Percentiles rank a stretch among this genome's conserved stretches.
These are phyloP conservation scores for Citrullus mucosospermus DNA, from an alignment of 306 rosid species.

Conservation along the genomic window DNA sequence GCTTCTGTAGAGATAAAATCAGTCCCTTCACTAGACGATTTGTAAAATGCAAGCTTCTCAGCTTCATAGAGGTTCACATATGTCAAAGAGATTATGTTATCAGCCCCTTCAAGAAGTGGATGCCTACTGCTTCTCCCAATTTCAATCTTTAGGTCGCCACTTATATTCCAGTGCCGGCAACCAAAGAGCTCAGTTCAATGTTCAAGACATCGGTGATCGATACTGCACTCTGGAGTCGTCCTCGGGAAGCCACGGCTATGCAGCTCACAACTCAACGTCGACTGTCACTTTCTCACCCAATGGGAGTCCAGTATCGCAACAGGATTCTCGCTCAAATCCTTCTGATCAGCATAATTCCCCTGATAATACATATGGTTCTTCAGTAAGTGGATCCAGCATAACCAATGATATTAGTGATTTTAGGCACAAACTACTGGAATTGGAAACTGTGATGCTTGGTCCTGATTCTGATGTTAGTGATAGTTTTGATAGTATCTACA, in stretches of 20 bases:
- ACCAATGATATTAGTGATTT: slow-evolving; percentile 55
- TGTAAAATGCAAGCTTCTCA: slow-evolving; percentile 67
- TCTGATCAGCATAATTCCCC: slow-evolving; percentile 42
- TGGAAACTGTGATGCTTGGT: slow-evolving; percentile 88
- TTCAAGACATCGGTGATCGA: slow-evolving; percentile 23
- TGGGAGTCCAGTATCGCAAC: slow-evolving; percentile 62
- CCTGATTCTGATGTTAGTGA: slow-evolving; percentile 52
- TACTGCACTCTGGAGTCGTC: slow-evolving; percentile 92
- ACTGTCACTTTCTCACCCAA: slow-evolving; percentile 56
- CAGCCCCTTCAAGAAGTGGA: slow-evolving; percentile 57
- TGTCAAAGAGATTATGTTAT: slow-evolving; percentile 40
- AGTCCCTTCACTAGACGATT: slow-evolving; percentile 2
- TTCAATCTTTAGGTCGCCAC: slow-evolving; percentile 34
- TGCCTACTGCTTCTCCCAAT: slow-evolving; percentile 47
- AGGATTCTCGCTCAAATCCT: slow-evolving; percentile 46
- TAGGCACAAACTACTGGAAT: slow-evolving; percentile 64
- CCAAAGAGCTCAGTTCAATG: slow-evolving; percentile 24
- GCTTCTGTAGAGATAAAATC: neutral
- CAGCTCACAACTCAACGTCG: slow-evolving; percentile 41
- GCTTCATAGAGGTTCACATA: slow-evolving; percentile 43
- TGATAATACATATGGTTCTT: slow-evolving; percentile 53
- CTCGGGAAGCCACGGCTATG: slow-evolving; percentile 26
- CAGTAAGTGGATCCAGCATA: slow-evolving; percentile 64
- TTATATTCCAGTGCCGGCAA: slow-evolving; percentile 30
- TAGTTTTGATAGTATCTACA: slow-evolving; percentile 33